Conservation (phyloP, 257 asterid genomes). For the Haberlea rhodopensis region DNA sequence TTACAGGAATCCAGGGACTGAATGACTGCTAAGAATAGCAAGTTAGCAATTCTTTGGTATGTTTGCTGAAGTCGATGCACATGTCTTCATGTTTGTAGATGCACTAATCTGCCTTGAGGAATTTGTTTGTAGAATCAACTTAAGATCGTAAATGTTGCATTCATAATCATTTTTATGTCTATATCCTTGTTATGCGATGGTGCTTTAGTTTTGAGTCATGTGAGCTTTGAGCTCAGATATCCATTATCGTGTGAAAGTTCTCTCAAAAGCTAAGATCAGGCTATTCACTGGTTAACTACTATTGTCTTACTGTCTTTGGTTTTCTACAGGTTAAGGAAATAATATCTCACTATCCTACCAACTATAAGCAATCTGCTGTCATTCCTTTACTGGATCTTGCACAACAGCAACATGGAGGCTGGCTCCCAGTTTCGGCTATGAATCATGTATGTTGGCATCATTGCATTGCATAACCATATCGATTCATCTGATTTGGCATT, state of each 20-base stretch:
- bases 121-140: not conserved
- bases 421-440: slow-evolving; percentile 99
- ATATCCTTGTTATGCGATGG: not conserved
- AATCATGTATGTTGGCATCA: slow-evolving; percentile 63
- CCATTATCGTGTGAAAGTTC: not conserved
- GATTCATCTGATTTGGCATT: slow-evolving; percentile 15
- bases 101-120: not conserved
- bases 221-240: not conserved
- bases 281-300: not conserved
- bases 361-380: slow-evolving; percentile 93
- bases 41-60: not conserved
- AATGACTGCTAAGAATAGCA: not conserved
- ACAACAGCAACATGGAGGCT: slow-evolving; percentile 96
- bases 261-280: slow-evolving; percentile 9
- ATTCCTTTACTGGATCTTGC: slow-evolving; percentile 98
- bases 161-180: not conserved
- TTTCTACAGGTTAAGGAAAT: slow-evolving; percentile 75
- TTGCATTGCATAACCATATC: slow-evolving; percentile 18
- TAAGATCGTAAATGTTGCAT: not conserved
- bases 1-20: not conserved
- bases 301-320: slow-evolving; percentile 16
- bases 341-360: slow-evolving; percentile 84
- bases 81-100: not conserved
- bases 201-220: not conserved
- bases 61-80: not conserved